Evolutionary conservation across 495 filamentous ascomycete genomes (phyloP).

Genomic region (Penicillium turbatum): DNA sequence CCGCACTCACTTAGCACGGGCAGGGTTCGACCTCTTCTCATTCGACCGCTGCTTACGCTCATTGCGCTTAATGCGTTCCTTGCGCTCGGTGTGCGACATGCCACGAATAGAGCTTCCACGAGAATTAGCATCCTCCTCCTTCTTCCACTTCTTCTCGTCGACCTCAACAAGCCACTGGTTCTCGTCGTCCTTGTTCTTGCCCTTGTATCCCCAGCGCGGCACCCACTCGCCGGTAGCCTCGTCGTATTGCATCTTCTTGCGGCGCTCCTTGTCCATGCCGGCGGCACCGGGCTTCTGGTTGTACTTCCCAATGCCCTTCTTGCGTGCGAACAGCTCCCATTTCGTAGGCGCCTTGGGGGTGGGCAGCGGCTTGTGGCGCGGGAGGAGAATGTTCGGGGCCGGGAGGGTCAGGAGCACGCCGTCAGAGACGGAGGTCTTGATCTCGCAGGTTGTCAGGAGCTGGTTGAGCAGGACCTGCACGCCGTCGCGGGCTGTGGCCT

Average conservation of each 20-base stretch:
- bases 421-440: constrained; percentile 53
- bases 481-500: constrained; percentile 72
- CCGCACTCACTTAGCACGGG: constrained; percentile 28
- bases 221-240: constrained; percentile 84
- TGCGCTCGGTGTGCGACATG: constrained; percentile 58
- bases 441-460: constrained; percentile 79
- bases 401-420: constrained; percentile 78
- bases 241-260: constrained; percentile 79
- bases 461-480: constrained; percentile 86
- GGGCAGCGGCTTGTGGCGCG: constrained; percentile 88
- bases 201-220: constrained; percentile 91
- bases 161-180: constrained; percentile 88
- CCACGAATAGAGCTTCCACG: constrained; percentile 58
- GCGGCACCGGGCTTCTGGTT: constrained; percentile 39
- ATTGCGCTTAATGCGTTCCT: constrained; percentile 61
- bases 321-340: constrained; percentile 91
- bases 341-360: constrained; percentile 75
- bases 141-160: constrained; percentile 65
- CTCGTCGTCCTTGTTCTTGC: constrained; percentile 76
- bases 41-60: constrained; percentile 69
- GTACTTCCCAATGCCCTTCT: constrained; percentile 78
- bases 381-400: constrained; percentile 58
- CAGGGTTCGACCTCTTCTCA: constrained; percentile 46
- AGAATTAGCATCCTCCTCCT: constrained; percentile 55
- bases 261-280: constrained; percentile 54